A percentile compares a stretch with the other conserved stretches of the same genome.
phyloP scores from a whole-genome alignment of 306 rosid genomes.

The Coriaria nepalensis region DNA sequence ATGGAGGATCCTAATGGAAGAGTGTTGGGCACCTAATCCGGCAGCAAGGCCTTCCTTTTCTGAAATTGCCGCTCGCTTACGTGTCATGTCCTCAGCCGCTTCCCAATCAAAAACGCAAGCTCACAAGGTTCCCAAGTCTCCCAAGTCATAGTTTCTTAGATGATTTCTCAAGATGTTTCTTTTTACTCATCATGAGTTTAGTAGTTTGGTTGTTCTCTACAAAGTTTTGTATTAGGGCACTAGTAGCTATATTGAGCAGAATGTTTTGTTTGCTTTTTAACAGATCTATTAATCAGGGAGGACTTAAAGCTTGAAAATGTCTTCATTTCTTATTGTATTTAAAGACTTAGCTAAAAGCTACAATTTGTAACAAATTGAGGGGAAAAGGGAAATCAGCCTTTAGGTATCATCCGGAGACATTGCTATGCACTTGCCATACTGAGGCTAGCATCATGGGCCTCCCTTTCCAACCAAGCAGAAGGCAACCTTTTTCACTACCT shows the following conservation, averaged over 20 bases:
- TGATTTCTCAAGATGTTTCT: conserved; percentile 13
- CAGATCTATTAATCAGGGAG: too few relatives aligned
- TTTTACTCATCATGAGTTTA: conserved; percentile 6
- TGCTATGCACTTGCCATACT: conserved; percentile 53
- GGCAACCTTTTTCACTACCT: conserved; percentile 47
- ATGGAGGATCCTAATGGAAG: conserved; percentile 84
- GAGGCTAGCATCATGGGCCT: conserved; percentile 62
- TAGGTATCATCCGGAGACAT: too few relatives aligned
- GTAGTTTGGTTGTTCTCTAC: conserved; percentile 30
- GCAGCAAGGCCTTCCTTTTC: conserved; percentile 79
- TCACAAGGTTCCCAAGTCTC: conserved; percentile 56
- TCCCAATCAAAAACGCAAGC: conserved; percentile 61
- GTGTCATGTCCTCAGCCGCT: conserved; percentile 60
- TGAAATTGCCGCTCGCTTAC: conserved; percentile 66
- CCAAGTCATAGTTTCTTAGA: conserved; percentile 36
- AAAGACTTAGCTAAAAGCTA: too few relatives aligned
- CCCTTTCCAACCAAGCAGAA: conserved; percentile 75
- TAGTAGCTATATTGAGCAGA: too few relatives aligned
- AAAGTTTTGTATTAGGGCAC: not conserved
- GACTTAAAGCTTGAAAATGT: too few relatives aligned
- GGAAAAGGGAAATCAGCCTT: not conserved
- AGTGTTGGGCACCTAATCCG: conserved; percentile 98
- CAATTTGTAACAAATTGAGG: too few relatives aligned
- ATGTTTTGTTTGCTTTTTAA: too few relatives aligned
- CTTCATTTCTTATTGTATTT: too few relatives aligned